These are phyloP conservation scores for Vanderwaltozyma tropicalis DNA, from an alignment of 805 yeast genomes.

Conservation along the genomic window DNA sequence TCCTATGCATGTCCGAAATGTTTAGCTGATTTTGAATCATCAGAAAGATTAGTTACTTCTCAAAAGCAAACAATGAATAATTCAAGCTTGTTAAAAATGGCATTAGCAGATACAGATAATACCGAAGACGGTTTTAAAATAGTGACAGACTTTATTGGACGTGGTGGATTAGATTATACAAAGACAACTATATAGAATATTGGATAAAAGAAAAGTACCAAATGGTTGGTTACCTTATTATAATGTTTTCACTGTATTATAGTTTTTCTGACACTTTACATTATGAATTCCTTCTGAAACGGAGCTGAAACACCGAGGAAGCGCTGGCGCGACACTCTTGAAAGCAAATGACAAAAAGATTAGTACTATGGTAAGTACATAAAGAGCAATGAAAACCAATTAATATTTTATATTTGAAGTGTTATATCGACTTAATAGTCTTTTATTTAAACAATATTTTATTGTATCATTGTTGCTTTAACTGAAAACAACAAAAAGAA, in stretches of 20 bases:
- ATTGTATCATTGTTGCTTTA: no score
- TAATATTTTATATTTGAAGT: no score
- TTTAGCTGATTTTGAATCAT: conserved; percentile 56
- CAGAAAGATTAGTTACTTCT: conserved; percentile 44
- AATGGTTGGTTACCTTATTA: no score
- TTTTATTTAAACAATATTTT: no score
- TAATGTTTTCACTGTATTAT: not conserved
- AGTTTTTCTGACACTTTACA: not conserved
- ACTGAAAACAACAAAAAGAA: no score
- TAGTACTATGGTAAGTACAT: no score
- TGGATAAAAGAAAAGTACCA: no score
- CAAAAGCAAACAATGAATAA: conserved; percentile 56
- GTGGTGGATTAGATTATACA: conserved; percentile 65
- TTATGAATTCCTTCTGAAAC: conserved; percentile 5
- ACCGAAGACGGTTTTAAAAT: conserved; percentile 58
- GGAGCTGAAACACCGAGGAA: conserved; percentile 7
- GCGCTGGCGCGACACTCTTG: not conserved
- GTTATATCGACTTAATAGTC: no score
- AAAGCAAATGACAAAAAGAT: no score
- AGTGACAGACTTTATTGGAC: conserved; percentile 72
- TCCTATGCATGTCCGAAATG: conserved; percentile 63
- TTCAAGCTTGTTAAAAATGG: conserved; percentile 49
- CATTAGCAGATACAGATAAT: conserved; percentile 38
- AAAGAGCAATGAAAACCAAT: no score
- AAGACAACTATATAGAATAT: conserved; percentile 3